These are phyloP conservation scores for Geranium rotundifolium DNA, from an alignment of 345 rosid genomes.

Conservation along the genomic window DNA sequence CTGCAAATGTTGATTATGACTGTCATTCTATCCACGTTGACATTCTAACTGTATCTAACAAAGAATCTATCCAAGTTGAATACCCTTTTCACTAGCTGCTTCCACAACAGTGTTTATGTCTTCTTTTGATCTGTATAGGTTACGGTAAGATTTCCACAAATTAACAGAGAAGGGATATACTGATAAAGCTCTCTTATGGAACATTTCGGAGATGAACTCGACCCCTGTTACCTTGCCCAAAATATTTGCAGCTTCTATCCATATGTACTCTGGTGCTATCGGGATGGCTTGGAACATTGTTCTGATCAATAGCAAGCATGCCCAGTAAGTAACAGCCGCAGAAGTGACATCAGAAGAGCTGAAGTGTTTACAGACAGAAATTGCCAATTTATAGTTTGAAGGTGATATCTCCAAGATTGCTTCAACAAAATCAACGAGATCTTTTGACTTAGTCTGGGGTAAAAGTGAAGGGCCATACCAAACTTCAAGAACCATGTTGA, in stretches of 20 bases:
- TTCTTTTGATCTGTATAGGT: conserved; percentile 17
- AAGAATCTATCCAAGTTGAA: conserved; percentile 25
- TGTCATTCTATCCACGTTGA: too few relatives aligned
- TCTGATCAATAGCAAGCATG: conserved; percentile 38
- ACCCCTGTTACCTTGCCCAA: conserved; percentile 28
- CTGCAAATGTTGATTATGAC: conserved; percentile 3
- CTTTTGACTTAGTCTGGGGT: conserved; percentile 41
- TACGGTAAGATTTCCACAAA: conserved; percentile 36
- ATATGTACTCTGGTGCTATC: conserved; percentile 61
- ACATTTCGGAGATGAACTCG: conserved; percentile 33
- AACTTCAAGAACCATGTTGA: conserved; percentile 60
- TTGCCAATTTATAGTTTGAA: conserved; percentile 50
- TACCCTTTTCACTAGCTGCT: conserved; percentile 56
- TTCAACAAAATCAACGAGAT: conserved; percentile 80
- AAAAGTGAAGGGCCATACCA: conserved; percentile 72
- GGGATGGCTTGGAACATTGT: conserved; percentile 61
- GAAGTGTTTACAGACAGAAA: conserved; percentile 41
- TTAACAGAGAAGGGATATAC: conserved; percentile 61
- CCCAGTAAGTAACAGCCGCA: conserved; percentile 59
- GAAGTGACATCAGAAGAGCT: conserved; percentile 11
- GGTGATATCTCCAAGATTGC: conserved; percentile 51
- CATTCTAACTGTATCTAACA: not conserved
- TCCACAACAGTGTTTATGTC: conserved; percentile 24
- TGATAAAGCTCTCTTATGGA: conserved; percentile 49
- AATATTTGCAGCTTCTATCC: conserved; percentile 63